A percentile compares a stretch with the other conserved stretches of the same genome.
phyloP scores from a whole-genome alignment of 306 rosid species.

The Adenanthera pavonina region DNA sequence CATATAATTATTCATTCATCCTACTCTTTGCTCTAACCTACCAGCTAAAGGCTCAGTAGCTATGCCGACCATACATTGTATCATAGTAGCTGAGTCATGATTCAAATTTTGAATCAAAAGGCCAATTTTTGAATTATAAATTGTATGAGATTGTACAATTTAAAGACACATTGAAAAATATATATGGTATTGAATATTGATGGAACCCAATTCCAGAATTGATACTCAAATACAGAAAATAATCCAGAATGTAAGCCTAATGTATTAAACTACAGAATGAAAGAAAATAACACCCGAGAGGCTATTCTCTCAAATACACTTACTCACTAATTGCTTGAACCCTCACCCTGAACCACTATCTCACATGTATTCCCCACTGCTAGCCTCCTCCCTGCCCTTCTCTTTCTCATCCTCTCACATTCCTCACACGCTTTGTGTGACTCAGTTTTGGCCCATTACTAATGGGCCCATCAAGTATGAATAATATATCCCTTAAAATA shows the following conservation, averaged over 20 bases:
- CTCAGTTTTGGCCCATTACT: too few species aligned
- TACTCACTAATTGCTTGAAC: too few species aligned
- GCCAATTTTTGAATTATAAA: neutral
- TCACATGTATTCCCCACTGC: too few species aligned
- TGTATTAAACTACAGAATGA: neutral
- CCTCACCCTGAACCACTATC: too few species aligned
- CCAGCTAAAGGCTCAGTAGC: slow-evolving; percentile 33
- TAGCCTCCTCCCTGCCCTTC: too few species aligned
- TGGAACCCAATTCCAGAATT: neutral
- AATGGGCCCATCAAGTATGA: too few species aligned
- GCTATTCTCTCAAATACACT: too few species aligned
- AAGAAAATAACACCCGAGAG: neutral
- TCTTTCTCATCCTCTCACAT: too few species aligned
- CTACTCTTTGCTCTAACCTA: neutral
- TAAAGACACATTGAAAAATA: neutral
- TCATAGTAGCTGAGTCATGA: neutral
- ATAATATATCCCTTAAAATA: neutral
- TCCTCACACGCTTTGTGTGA: too few species aligned
- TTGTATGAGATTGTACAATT: neutral
- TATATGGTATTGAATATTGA: too few species aligned
- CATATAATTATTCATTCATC: slow-evolving; percentile 13
- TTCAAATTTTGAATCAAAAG: neutral
- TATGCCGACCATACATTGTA: neutral
- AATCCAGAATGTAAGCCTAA: neutral
- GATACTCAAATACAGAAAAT: neutral